Base-by-base conservation (phyloP, 768 basidiomycete species). In the Suillus placidus region DNA sequence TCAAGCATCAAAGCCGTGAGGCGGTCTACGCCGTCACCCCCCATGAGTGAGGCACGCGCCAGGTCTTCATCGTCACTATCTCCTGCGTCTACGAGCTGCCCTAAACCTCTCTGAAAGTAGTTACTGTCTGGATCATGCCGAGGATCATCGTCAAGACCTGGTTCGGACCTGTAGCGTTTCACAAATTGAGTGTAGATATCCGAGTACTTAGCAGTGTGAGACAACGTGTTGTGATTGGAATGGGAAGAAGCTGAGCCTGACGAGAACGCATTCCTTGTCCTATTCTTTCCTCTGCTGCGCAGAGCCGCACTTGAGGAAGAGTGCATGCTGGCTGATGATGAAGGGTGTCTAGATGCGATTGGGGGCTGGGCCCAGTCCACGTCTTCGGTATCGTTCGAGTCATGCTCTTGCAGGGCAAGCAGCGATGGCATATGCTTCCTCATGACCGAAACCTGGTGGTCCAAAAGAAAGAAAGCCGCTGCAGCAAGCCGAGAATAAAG, bases 131-230 rank as follows among this genome's bases (percentile, higher is more conserved):
- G 90, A 74, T 94, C 93, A 70, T 88, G 87, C 65, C 89, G 84
- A 30, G 87, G 85, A 75, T 93, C 90, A 66, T 90, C 90, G 57
- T 84, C 82, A 47, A 85, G 81, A 32, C 81, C 84, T n/a, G 84
- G 80, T 65, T 84, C 84, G 7, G 88, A 87, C 72, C 90, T 84
- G 78, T 93, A 94, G 32, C 90, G 83, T 68, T 84, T 86, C 51
- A 93, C 87, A 73, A 93, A 93, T 72, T 93, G 91, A 26, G 89
- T 87, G 78, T 93, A 94, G 26, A 91, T 84, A 71, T 91, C 87
- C 23, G 87, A 78, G 70, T 85, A 82, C 58, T 79, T 81, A 32
- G 81, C 75, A 32, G 68, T 69, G 55, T 76, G 75, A 43, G 74
- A 72, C 20, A 73, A 70, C 14, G 74, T 57, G 26, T 76, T 74